phyloP scores from a whole-genome alignment of 768 basidiomycete genomes.

The Panellus pusillus region DNA sequence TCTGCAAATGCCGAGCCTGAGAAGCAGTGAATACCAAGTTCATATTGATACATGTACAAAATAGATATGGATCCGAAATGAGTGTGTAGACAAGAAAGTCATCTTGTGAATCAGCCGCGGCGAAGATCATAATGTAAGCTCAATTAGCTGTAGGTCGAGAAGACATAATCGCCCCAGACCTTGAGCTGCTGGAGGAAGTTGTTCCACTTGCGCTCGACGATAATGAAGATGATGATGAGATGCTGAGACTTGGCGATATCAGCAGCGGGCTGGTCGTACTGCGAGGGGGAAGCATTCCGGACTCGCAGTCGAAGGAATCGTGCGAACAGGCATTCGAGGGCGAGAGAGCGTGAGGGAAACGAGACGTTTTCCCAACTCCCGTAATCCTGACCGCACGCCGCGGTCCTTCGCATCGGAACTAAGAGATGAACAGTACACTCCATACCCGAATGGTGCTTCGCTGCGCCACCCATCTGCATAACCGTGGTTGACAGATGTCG shows the following conservation, averaged over 20 bases:
- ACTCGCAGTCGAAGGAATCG: not conserved
- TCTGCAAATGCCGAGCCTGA: too few relatives aligned
- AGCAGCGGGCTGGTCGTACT: not conserved
- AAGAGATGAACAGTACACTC: not conserved
- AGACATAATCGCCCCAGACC: not conserved
- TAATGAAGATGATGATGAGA: conserved; percentile 1
- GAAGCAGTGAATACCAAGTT: too few relatives aligned
- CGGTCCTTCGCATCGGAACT: not conserved
- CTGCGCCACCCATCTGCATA: not conserved
- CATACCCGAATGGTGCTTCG: not conserved
- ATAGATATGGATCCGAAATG: too few relatives aligned
- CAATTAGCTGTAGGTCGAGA: too few relatives aligned
- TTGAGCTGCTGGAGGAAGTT: conserved; percentile 1
- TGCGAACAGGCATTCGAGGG: not conserved
- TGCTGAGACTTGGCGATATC: not conserved
- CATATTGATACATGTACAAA: too few relatives aligned
- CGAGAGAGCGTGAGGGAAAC: conserved; percentile 11
- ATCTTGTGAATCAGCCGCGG: not conserved
- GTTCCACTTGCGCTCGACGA: not conserved
- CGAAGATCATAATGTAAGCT: too few relatives aligned
- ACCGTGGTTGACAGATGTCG: conserved; percentile 3
- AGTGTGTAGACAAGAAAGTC: not conserved
- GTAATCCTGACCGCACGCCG: not conserved
- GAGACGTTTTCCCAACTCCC: conserved; percentile 12
- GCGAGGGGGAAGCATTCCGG: not conserved